Base-by-base conservation (phyloP, 2,329 filamentous ascomycete species). In the Coniochaeta sp. region DNA sequence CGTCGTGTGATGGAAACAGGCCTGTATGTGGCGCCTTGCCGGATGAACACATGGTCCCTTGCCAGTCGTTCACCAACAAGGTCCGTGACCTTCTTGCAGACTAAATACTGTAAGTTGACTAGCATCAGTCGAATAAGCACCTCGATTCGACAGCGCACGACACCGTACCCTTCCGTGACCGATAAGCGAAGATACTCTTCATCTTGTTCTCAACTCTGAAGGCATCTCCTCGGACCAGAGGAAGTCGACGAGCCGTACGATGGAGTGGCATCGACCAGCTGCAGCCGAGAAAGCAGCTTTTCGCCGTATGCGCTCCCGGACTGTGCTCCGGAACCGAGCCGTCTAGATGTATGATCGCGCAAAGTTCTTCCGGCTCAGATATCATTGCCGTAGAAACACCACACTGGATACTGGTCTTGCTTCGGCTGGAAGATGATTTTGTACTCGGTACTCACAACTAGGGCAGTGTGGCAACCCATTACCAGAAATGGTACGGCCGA, bases 371-470 rank as follows among this genome's bases (percentile, higher is more conserved):
- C 0, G 66, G 50, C 8, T 74, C 67, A 1, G 66, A 69, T 1
- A 77, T 66, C 1, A 70, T 76, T 76, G 10, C 74, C 73, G 61
- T 77, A 76, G 61, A 76, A 77, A 61, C 76, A 77, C 69, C 70
- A 75, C 0, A 78, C 71, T 0, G 66, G 68, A 36, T 59, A 63
- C 52, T 59, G 55, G 26, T 61, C 59, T 54, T 24, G 67, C 57
- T 19, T 62, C 65, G 34, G 68, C 59, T 19, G 64, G 59, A 55
- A 62, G 55, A 2, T 9, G 2, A 6, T 63, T 50, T 59, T 60
- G 9, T 64, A 60, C 22, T 26, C 19, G 65, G 68, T 17, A 69
- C 70, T 14, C 60, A 60, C 34, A 59, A 22, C 26, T 63, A 57
- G 5, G 64, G 58, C 30, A 65, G 56, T 24, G 59, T 65, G 14